Percentiles rank a stretch among this genome's conserved stretches.
Conservation (phyloP, 1,284 basidiomycete genomes). For the Mycena citricolor region DNA sequence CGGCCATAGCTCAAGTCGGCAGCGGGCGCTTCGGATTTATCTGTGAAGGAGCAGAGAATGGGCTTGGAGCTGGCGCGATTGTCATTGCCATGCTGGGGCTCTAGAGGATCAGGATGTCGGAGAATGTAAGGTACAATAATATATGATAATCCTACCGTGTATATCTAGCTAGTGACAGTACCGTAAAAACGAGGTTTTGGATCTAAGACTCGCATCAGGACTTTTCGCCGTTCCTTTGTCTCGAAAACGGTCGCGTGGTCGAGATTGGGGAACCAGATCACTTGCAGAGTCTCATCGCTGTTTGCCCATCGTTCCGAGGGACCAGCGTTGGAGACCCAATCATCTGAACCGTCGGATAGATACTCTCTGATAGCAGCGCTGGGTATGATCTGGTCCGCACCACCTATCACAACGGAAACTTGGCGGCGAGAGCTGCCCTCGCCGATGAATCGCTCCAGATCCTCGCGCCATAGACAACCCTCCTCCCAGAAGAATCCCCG, state of each 20-base stretch:
- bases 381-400: conserved; percentile 59
- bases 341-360: conserved; percentile 41
- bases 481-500: conserved; percentile 68
- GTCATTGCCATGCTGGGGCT: no score
- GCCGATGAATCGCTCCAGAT: conserved; percentile 36
- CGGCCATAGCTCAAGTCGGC: no score
- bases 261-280: conserved; percentile 48
- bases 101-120: no score
- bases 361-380: conserved; percentile 49
- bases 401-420: conserved; percentile 50
- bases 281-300: conserved; percentile 38
- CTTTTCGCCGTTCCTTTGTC: conserved; percentile 33
- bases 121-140: no score
- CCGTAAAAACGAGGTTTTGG: no score
- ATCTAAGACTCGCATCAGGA: conserved; percentile 37
- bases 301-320: conserved; percentile 14
- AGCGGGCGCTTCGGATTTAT: no score
- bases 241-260: conserved; percentile 63
- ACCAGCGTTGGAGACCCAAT: conserved; percentile 35
- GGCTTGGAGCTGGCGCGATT: no score
- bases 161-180: no score
- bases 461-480: conserved; percentile 60
- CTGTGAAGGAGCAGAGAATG: no score
- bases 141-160: no score
- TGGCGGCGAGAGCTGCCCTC: conserved; percentile 16